Base-by-base conservation (phyloP, 2,329 filamentous ascomycete genomes). In the Pestalotiopsis fici region DNA sequence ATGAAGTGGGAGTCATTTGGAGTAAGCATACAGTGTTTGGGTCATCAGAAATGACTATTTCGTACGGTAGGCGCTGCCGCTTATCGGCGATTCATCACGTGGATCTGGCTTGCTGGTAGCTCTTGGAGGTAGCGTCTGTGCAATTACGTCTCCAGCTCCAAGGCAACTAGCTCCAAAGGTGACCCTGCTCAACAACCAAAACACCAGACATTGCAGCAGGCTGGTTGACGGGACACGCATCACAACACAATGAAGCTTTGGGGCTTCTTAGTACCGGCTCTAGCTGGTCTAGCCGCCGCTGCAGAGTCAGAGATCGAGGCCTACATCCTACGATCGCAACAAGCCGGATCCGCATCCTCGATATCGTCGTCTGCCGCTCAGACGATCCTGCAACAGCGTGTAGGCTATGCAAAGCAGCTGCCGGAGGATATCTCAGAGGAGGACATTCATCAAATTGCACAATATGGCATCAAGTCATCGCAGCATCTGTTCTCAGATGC, bases 331-430 rank as follows among this genome's bases (percentile, higher is more conserved):
- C 80, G 72, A 62, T 47, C 31, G 31, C 55, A 28, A 31, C 63
- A 54, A 39, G 7, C 63, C 27, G 61, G 27, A 39, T n/a, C 25
- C 27, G 73, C 80, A 59, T 78, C 83, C 64, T 80, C 81, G 59
- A 77, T 89, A 72, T 82, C 86, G 61, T 83, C 83, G 72, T 83
- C 85, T 76, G 80, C 88, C 75, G 87, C 85, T 67, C 83, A 86
- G 74, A 82, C 90, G 68, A 83, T 91, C 73, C 77, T 91, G 60
- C 83, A 89, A 13, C 87, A 89, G 75, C 85, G 88, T 64, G 78
- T 89, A 67, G 82, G 82, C 21, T 79, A 81, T 66, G 77, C 80
- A 39, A 80, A 82, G 75, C 85, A 83, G 72, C 80, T 84, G 64
- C 83, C 80, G 47, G 76, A 79, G 31, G 78, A 76, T 39, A 70